phyloP scores from a whole-genome alignment of 2,329 filamentous ascomycete species.

The Capronia americana region DNA sequence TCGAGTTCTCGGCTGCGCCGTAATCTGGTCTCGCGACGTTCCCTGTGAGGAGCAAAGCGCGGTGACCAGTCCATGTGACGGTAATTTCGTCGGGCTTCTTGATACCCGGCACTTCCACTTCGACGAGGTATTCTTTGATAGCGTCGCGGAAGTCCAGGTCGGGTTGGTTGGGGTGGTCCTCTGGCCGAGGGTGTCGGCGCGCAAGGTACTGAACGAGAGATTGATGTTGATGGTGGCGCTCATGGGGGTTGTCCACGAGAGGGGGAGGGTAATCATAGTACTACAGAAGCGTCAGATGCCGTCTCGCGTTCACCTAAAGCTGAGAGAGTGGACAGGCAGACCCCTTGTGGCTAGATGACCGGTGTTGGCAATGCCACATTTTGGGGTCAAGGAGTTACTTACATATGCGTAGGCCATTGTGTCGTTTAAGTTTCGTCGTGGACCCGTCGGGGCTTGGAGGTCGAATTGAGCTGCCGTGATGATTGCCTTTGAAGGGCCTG shows the following conservation, averaged over 20 bases:
- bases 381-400: not conserved
- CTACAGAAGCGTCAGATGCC: not conserved
- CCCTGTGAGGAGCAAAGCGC: conserved; percentile 31
- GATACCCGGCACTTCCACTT: conserved; percentile 35
- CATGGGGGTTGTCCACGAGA: conserved; percentile 34
- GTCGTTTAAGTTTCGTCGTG: conserved; percentile 7
- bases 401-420: conserved; percentile 33
- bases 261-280: conserved; percentile 37
- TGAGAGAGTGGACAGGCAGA: not conserved
- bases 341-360: not conserved
- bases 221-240: conserved; percentile 33
- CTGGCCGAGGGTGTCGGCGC: conserved; percentile 28
- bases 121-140: conserved; percentile 33
- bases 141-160: conserved; percentile 36
- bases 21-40: conserved; percentile 30
- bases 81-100: conserved; percentile 35
- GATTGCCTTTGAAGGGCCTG: conserved; percentile 1
- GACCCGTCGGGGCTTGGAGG: not conserved
- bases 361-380: not conserved
- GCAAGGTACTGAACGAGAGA: conserved; percentile 28
- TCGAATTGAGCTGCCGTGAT: conserved; percentile 6
- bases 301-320: not conserved
- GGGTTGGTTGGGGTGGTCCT: conserved; percentile 37
- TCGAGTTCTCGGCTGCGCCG: conserved; percentile 24
- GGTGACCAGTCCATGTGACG: conserved; percentile 32